phyloP scores from a whole-genome alignment of 495 filamentous ascomycete genomes.

The Talaromyces adpressus region DNA sequence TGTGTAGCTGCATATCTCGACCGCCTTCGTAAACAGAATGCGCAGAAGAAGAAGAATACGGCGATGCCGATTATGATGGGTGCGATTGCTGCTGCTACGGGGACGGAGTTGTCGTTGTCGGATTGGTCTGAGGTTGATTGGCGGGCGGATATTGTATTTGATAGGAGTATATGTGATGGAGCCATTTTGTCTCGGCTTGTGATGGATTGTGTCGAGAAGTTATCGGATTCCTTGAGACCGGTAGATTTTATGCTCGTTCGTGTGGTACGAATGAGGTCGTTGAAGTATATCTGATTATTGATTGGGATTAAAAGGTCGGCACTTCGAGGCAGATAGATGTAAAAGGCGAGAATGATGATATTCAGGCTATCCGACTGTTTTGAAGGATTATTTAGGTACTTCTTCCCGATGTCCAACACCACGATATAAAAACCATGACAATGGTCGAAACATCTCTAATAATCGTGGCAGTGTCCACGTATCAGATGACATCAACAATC shows the following conservation, averaged over 20 bases:
- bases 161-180: neutral
- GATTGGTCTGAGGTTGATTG: neutral
- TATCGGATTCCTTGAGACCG: neutral
- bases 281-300: neutral
- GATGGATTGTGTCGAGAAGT: neutral
- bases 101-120: neutral
- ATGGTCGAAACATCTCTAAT: neutral
- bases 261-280: too few species aligned
- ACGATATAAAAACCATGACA: neutral
- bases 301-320: neutral
- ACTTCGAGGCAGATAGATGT: neutral
- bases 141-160: neutral
- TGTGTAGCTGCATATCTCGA: neutral
- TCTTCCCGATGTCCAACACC: neutral
- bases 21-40: neutral
- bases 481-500: neutral
- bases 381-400: neutral
- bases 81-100: neutral
- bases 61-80: neutral
- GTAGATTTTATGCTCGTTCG: neutral
- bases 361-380: neutral
- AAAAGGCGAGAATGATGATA: neutral
- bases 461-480: neutral
- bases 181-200: neutral
- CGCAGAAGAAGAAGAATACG: neutral